Conservation (phyloP, 495 filamentous ascomycete species). For the Melanomma pulvis-pyrius region DNA sequence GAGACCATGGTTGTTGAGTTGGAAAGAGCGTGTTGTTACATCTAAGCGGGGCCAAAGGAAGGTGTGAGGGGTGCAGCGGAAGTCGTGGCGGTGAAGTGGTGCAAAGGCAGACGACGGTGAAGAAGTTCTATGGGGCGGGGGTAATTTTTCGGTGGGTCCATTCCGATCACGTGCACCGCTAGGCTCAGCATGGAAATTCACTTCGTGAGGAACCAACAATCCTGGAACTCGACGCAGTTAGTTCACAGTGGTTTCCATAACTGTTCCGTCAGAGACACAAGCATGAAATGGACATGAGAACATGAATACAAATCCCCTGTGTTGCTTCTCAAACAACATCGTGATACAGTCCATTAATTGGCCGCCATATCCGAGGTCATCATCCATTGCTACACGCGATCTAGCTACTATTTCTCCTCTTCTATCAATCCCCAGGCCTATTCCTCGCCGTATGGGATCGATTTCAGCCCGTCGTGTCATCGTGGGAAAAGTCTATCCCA, state of each 20-base stretch:
- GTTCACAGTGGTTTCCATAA: too few species aligned
- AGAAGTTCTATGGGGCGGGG: slow-evolving; percentile 2
- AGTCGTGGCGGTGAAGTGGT: slow-evolving; percentile 4
- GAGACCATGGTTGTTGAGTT: slow-evolving; percentile 47
- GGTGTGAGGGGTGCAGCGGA: slow-evolving; percentile 1
- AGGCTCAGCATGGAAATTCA: neutral
- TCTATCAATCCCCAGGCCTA: too few species aligned
- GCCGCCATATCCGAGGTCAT: too few species aligned
- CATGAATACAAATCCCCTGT: too few species aligned
- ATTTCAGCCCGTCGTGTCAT: neutral
- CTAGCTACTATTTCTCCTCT: too few species aligned
- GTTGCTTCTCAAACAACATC: too few species aligned
- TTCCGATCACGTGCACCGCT: neutral
- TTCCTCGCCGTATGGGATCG: too few species aligned
- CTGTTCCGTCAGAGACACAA: too few species aligned
- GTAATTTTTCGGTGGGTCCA: neutral
- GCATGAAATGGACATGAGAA: too few species aligned
- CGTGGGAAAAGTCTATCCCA: neutral
- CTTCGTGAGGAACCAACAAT: neutral
- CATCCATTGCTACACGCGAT: too few species aligned
- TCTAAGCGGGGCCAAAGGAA: slow-evolving; percentile 10
- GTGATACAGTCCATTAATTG: too few species aligned
- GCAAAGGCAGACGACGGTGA: neutral
- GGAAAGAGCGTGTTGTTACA: slow-evolving; percentile 19
- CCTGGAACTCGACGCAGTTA: too few species aligned